Evolutionary conservation across 176 grass and related monocot genomes (phyloP), one percentile per base, ranked within the genome.

Genomic region (Rhynchospora pubera): DNA sequence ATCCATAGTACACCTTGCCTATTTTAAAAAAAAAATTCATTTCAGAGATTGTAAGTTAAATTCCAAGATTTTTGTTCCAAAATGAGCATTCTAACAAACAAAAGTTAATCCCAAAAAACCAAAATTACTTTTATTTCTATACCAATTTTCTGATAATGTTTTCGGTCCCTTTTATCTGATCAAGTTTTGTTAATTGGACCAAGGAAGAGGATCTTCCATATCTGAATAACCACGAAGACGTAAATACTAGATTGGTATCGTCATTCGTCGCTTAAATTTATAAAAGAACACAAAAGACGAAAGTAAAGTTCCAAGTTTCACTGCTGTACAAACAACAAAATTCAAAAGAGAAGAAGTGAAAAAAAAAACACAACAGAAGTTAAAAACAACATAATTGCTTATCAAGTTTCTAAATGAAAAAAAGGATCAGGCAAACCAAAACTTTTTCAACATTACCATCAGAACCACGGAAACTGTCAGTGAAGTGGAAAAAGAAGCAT

Each of bases 401-500:
- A 32, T 30, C 32, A 56, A n/a, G 48, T 34, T 77, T 56, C 2
- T 53, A 55, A 56, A 53, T 77, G 50, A 39, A 39, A 39, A 39
- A n/a, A 39, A 39, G 1, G 34, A 56, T 77, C 47, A 30, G 16
- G 22, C 1, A 14, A 26, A 51, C 46, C 21, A 51, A 39, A 9
- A 15, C 6, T 48, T 9, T n/a, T 50, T 46, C 23, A 81, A 43
- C 9, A 28, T 63, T 82, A 82, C 79, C 90, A 83, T 94, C 88
- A 3, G 86, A 57, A 52, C 77, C 66, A 24, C 88, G 90, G 82
- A 95, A 96, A 81, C 93, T 90, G 67, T 90, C 86, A 81, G 82
- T 86, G 88, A 96, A 92, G 90, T 96, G 90, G 86, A 87, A 89
- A 67, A 92, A 59, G 90, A 92, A 92, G 84, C 88, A 92, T 32